Base-by-base conservation (phyloP, 257 asterid genomes). In the Nicotiana obtusifolia region DNA sequence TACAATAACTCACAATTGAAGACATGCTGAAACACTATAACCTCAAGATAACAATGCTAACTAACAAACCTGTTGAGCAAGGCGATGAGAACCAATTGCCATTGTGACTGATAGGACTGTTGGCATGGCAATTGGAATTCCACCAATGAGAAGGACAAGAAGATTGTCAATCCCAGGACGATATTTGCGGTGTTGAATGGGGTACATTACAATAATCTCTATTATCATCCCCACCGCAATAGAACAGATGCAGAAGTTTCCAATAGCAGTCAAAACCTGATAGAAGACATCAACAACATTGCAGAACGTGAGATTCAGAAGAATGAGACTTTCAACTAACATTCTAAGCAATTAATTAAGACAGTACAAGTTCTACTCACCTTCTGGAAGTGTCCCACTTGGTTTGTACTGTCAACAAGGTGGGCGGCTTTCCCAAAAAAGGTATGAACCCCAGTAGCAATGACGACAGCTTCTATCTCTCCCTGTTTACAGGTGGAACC, bases 401-500 rank as follows among this genome's bases (percentile, higher is more conserved):
- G 97, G 84, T 95, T 92, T 28, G 99, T 95, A 24, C 90, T 80
- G 85, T 95, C 99, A 64, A 95, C 99, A 82, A 95, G 99, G 83
- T 95, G 99, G 1, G 99, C 99, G 67, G 99, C 99, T 90, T 92
- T 95, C 22, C 99, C 98, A 30, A 95, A 95, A 86, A 95, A 95
- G 54, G 99, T 95, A 87, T 95, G 99, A 73, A 95, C 99, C 83
- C 99, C 99, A 15, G 98, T 93, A 28, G 96, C 99, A 41, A 95
- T 93, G 64, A 93, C 99, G 49, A 95, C 69, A 67, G 98, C 99
- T 85, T 95, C 99, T 17, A 95, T 79, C 81, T 93, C 98, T 81
- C 98, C 98, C 84, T 95, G 99, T 85, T 95, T 95, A 92, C 99
- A 95, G 5, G 99, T 95, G 20, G 99, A 95, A 84, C 99, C 99